phyloP scores from a whole-genome alignment of 371 early-diverging fungal species.

The Chytridium lagenaria region DNA sequence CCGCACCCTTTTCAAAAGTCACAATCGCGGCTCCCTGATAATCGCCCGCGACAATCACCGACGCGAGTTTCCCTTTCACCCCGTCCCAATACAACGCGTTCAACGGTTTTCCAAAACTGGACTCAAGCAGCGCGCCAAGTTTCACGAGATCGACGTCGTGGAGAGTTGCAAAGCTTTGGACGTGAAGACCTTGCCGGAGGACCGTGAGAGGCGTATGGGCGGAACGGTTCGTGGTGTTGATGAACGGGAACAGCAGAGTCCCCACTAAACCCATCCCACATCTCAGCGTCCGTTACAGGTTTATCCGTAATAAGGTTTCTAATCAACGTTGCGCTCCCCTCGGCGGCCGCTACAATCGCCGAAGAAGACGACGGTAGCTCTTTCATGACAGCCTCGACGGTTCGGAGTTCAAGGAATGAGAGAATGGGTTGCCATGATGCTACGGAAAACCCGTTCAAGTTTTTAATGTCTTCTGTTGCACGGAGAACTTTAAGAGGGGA shows the following conservation, averaged over 20 bases:
- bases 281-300: slow-evolving; percentile 47
- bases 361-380: slow-evolving; percentile 61
- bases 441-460: background rate
- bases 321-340: slow-evolving; percentile 49
- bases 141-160: slow-evolving; percentile 59
- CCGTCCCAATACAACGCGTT: slow-evolving; percentile 68
- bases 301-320: slow-evolving; percentile 69
- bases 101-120: slow-evolving; percentile 77
- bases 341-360: slow-evolving; percentile 62
- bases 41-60: slow-evolving; percentile 86
- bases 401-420: slow-evolving; percentile 53
- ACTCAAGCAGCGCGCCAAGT: slow-evolving; percentile 72
- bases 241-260: slow-evolving; percentile 22
- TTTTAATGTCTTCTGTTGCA: too few species aligned
- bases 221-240: background rate
- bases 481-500: too few species aligned
- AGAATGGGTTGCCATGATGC: background rate
- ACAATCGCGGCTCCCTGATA: slow-evolving; percentile 82
- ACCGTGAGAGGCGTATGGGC: slow-evolving; percentile 11
- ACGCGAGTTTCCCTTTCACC: slow-evolving; percentile 53
- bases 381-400: slow-evolving; percentile 60
- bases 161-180: slow-evolving; percentile 59
- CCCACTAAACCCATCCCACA: too few species aligned
- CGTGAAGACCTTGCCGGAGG: slow-evolving; percentile 41
- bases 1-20: slow-evolving; percentile 61